Percentiles rank a stretch among this genome's conserved stretches.
Evolutionary conservation across 495 filamentous ascomycete genomes (phyloP).

Genomic region (Cercophora samala): DNA sequence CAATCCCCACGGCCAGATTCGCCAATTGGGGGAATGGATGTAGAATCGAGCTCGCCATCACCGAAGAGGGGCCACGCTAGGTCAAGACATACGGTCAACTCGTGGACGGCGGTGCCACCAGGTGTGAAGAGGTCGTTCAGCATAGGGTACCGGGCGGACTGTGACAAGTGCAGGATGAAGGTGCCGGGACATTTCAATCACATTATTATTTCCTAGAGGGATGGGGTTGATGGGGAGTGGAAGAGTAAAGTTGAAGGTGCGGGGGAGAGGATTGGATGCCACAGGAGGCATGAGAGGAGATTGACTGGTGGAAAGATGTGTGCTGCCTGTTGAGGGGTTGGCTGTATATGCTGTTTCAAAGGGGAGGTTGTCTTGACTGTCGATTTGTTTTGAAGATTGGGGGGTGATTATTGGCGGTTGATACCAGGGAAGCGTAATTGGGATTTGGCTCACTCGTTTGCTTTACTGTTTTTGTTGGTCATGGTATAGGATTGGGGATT

Average conservation of each 20-base stretch:
- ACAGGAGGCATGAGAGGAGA: not conserved
- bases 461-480: not conserved
- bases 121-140: constrained; percentile 66
- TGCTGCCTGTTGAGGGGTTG: not conserved
- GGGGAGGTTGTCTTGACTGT: not conserved
- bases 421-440: not conserved
- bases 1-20: constrained; percentile 3
- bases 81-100: constrained; percentile 47
- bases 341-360: not conserved
- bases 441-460: not conserved
- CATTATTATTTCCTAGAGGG: constrained; percentile 58
- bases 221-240: constrained; percentile 6
- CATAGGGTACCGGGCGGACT: constrained; percentile 83
- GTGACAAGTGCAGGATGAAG: constrained; percentile 75
- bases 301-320: not conserved
- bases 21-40: constrained; percentile 13
- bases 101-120: constrained; percentile 47
- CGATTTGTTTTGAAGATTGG: not conserved
- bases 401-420: not conserved
- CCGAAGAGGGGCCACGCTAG: constrained; percentile 43
- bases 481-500: not conserved
- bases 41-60: constrained; percentile 32
- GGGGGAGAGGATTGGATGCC: constrained; percentile 6
- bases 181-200: constrained; percentile 88
- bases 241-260: constrained; percentile 15